Conservation (phyloP, 345 rosid genomes). For the Lagerstroemia speciosa region DNA sequence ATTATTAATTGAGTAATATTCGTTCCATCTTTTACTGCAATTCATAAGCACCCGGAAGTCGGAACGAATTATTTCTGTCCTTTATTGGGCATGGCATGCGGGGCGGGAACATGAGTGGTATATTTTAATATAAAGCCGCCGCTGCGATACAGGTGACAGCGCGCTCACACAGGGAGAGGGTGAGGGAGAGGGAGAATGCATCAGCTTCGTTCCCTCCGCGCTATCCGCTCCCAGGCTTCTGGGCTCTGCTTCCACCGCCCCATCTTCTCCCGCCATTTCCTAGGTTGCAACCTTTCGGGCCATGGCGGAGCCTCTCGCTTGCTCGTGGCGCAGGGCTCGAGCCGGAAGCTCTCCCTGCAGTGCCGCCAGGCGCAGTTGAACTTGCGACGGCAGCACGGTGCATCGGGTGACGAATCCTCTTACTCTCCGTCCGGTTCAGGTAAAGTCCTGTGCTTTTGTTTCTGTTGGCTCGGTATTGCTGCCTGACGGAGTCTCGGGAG, state of each 20-base stretch:
- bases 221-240: conserved; percentile 29
- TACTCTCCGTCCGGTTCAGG: conserved; percentile 13
- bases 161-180: not conserved
- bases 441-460: not conserved
- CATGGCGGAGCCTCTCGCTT: conserved; percentile 13
- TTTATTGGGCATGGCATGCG: no score
- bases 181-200: conserved; percentile 19
- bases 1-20: no score
- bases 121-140: no score
- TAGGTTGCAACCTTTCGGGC: conserved; percentile 8
- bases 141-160: no score
- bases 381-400: conserved; percentile 25
- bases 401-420: not conserved
- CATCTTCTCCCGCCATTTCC: conserved; percentile 8
- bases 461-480: not conserved
- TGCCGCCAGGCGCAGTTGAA: conserved; percentile 57
- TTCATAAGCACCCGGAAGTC: no score
- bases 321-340: conserved; percentile 13
- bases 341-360: conserved; percentile 25
- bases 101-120: no score
- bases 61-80: no score
- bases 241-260: conserved; percentile 9
- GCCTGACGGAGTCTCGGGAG: not conserved
- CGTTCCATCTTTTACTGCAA: no score
- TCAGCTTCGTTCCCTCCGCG: conserved; percentile 17